phyloP scores from a whole-genome alignment of 768 basidiomycete genomes.

The Auricularia auricula-judae region DNA sequence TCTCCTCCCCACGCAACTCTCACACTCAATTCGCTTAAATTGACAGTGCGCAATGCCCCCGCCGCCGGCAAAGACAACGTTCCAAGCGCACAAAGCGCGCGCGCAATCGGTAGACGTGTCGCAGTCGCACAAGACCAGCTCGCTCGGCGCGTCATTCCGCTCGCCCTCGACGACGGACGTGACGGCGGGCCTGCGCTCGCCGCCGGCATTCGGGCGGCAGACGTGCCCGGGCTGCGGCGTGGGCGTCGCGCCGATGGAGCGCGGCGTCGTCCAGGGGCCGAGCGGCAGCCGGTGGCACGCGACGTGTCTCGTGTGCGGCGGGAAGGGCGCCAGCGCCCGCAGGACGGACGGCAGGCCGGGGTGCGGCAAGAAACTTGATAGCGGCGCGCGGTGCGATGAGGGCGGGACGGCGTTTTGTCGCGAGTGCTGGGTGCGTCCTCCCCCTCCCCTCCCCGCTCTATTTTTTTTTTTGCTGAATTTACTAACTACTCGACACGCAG shows the following conservation, averaged over 20 bases:
- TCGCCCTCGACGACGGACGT: not conserved
- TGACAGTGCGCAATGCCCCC: constrained; percentile 26
- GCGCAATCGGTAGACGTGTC: not conserved
- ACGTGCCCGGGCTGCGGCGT: constrained; percentile 66
- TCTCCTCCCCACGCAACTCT: not conserved
- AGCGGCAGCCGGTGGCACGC: constrained; percentile 75
- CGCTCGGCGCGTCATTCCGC: not conserved
- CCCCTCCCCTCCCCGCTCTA: too few relatives aligned
- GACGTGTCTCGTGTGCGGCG: constrained; percentile 70
- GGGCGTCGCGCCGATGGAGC: constrained; percentile 71
- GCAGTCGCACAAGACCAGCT: not conserved
- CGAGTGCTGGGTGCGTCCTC: constrained; percentile 58
- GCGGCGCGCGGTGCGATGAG: constrained; percentile 62
- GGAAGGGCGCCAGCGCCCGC: constrained; percentile 39
- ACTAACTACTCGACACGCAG: constrained; percentile 3
- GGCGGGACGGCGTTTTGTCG: constrained; percentile 73
- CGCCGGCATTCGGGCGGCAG: constrained; percentile 48
- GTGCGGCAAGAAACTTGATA: constrained; percentile 75
- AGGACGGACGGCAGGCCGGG: constrained; percentile 54
- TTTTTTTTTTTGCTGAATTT: not conserved
- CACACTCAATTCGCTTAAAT: not conserved
- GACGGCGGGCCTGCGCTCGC: constrained; percentile 4
- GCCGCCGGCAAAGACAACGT: constrained; percentile 12
- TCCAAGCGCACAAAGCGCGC: not conserved
- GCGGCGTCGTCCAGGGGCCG: constrained; percentile 77